Conservation (phyloP, 306 rosid genomes). For the Arachis stenosperma region DNA sequence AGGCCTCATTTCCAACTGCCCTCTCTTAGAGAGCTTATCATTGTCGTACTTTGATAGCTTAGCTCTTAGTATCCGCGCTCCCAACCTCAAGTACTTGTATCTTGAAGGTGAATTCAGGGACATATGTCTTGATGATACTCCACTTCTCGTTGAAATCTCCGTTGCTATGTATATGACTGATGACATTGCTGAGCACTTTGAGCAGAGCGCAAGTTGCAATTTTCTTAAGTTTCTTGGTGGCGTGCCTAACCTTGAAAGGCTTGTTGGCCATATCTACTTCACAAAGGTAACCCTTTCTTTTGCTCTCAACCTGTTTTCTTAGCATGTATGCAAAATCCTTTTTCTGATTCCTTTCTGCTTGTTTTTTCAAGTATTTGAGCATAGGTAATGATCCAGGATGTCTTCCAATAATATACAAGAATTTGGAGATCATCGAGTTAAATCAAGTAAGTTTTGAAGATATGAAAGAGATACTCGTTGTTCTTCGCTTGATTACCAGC, state of each 20-base stretch:
- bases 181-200: conserved; percentile 65
- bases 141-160: conserved; percentile 64
- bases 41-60: conserved; percentile 67
- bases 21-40: conserved; percentile 76
- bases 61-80: conserved; percentile 67
- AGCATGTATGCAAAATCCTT: neutral
- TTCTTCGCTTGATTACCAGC: conserved; percentile 78
- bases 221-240: conserved; percentile 82
- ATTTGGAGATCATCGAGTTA: conserved; percentile 71
- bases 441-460: conserved; percentile 94
- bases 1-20: conserved; percentile 74
- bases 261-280: conserved; percentile 78
- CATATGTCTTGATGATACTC: conserved; percentile 72
- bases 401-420: conserved; percentile 55
- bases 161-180: conserved; percentile 77
- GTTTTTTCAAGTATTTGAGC: conserved; percentile 80
- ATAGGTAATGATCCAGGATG: conserved; percentile 61
- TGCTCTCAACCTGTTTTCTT: neutral
- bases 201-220: conserved; percentile 67
- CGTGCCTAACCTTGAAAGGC: conserved; percentile 81
- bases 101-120: conserved; percentile 94
- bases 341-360: conserved; percentile 21
- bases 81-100: conserved; percentile 74
- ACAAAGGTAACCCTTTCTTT: conserved; percentile 68
- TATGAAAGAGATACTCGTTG: conserved; percentile 81